Evolutionary conservation across 1,139 yeast genomes (phyloP).

Genomic region (Pneumocystis carinii): DNA sequence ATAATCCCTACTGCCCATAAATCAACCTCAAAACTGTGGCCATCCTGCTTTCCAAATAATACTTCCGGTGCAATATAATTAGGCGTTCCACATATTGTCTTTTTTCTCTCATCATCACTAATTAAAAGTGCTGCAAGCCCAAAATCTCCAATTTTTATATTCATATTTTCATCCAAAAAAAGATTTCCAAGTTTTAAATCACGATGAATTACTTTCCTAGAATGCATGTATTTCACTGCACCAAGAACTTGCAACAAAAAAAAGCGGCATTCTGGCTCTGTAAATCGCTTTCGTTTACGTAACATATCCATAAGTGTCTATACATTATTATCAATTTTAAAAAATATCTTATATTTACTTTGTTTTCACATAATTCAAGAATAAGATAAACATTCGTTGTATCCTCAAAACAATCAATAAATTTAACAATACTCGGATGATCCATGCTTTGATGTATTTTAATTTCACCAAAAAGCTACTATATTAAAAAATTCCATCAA

Average conservation of each 20-base stretch:
- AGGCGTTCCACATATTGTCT: conserved; percentile 93
- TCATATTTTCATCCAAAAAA: conserved; percentile 61
- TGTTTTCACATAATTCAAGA: conserved; percentile 82
- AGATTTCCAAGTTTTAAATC: conserved; percentile 91
- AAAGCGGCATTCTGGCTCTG: conserved; percentile 83
- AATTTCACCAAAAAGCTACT: conserved; percentile 57
- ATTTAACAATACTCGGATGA: conserved; percentile 81
- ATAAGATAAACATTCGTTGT: conserved; percentile 83
- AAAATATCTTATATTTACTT: conserved; percentile 1
- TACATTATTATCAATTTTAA: conserved; percentile 25
- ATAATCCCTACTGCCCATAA: conserved; percentile 98
- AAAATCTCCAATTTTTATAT: conserved; percentile 84
- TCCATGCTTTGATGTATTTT: conserved; percentile 83
- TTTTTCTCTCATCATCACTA: conserved; percentile 72
- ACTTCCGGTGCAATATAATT: conserved; percentile 98
- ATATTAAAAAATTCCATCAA: not conserved
- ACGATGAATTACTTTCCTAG: conserved; percentile 74
- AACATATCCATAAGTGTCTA: conserved; percentile 75
- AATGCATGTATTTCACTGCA: conserved; percentile 67
- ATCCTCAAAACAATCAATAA: conserved; percentile 89
- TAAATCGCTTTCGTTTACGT: conserved; percentile 62
- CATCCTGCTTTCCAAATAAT: conserved; percentile 55
- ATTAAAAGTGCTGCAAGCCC: conserved; percentile 94
- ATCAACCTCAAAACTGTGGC: conserved; percentile 93
- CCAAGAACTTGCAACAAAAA: conserved; percentile 89